These are phyloP conservation scores for Penicillium corylophilum DNA, from an alignment of 2,329 filamentous ascomycete species.

Conservation along the genomic window DNA sequence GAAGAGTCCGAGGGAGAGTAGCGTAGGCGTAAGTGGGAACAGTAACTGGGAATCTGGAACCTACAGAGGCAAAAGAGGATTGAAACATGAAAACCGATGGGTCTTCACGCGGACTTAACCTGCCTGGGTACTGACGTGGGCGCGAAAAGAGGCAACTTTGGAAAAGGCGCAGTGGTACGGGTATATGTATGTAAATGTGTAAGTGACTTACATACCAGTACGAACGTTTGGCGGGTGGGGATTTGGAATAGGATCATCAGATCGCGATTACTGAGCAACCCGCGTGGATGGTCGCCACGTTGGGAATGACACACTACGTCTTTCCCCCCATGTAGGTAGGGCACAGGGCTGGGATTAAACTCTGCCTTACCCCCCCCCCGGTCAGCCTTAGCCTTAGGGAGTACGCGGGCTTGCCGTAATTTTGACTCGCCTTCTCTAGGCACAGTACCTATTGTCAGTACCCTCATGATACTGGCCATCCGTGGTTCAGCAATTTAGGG, in stretches of 20 bases:
- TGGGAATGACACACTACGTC: conserved; percentile 6
- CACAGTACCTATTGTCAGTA: neutral
- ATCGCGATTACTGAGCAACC: conserved; percentile 2
- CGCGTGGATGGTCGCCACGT: conserved; percentile 15
- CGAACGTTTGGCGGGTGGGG: conserved; percentile 1
- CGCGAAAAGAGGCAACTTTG: conserved; percentile 12
- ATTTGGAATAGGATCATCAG: conserved; percentile 6
- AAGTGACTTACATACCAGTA: conserved; percentile 13
- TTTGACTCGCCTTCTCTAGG: conserved; percentile 1
- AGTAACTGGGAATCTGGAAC: conserved; percentile 11
- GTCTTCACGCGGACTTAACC: conserved; percentile 12
- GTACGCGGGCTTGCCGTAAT: conserved; percentile 3
- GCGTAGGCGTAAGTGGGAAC: neutral
- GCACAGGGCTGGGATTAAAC: conserved; percentile 9
- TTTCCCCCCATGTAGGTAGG: neutral
- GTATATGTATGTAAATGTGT: conserved; percentile 10
- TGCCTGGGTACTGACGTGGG: conserved; percentile 16
- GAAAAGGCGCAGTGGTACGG: neutral
- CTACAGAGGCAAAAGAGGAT: conserved; percentile 9
- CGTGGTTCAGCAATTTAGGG: conserved; percentile 7
- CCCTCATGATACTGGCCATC: neutral
- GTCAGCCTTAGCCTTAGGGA: conserved; percentile 12
- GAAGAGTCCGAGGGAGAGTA: neutral
- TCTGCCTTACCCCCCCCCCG: neutral
- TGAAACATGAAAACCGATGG: conserved; percentile 12